Base-by-base conservation (phyloP, 2,329 filamentous ascomycete species). In the Aureobasidium subglaciale region DNA sequence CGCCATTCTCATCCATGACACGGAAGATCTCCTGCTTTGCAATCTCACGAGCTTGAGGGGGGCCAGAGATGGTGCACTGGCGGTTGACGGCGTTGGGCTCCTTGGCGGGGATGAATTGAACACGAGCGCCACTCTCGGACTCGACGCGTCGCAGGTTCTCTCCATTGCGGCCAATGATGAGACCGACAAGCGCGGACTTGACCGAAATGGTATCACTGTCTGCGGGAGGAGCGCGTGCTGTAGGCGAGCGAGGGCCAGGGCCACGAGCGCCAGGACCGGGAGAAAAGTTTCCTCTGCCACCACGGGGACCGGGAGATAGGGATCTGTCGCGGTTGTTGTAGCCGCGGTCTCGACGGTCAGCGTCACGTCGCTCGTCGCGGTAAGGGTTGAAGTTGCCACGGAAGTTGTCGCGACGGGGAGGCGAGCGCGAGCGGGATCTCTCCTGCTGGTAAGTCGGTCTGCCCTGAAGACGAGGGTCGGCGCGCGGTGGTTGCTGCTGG, bases 81-180 rank as follows among this genome's bases (percentile, higher is more conserved):
- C 90, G 85, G 64, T 84, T 86, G 15, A 84, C 80, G 18, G 87
- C 87, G 42, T 82, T 83, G 32, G 80, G 77, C 65, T 90, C 85
- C 57, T 84, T 82, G 15, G 88, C 82, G 30, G 90, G 87, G 58
- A 95, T 79, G 68, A 96, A 96, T 71, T 96, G 90, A 24, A 96
- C 90, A 58, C 90, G 81, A 63, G 90, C 91, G 54, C 83, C 83
- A 45, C 86, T 90, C 63, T 95, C 89, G 42, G 82, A 77, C 71
- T 96, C 91, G 61, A 96, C 89, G 57, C 88, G 85, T 62, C 89
- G 80, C 40, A 96, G 75, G 63, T 95, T 96, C 73, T 96, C 91
- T 62, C 90, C 90, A 66, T 91, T 87, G 58, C 90, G 84, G 53
- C 90, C 90, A 67, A 96, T 96, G 65, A 96, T 95, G 30, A 96